Evolutionary conservation across 192 early-diverging fungal genomes (phyloP), one percentile per base, ranked within the genome.

Genomic region (Coemansia sp.): DNA sequence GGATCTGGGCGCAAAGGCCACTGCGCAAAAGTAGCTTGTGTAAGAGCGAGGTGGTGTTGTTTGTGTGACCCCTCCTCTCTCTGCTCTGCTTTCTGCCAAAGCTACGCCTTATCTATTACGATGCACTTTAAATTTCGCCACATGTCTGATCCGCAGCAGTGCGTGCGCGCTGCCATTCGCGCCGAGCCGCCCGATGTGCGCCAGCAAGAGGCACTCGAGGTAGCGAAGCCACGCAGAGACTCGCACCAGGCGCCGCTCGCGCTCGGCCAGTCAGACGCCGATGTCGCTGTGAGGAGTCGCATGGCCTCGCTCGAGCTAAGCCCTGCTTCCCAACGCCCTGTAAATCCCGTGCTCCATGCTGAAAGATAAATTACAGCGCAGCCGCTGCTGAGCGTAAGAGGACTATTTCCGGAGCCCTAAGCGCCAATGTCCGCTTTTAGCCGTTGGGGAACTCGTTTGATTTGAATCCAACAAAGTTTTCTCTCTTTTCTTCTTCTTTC

Each of bases 101-200:
- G 20, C 31, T 22, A 27, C 22, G 10, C 20, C 22, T 47, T 25
- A 22, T 47, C 2, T 47, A 8, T 8, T 47, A 47, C 11, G 20
- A 47, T 47, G 46, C 46, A 47, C 46, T 70, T 70, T 19, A 42
- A 70, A 24, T 70, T 70, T 24, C 60, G 38, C 41, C 68, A 70
- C 22, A 62, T 63, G 54, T 57, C 40, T 15, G 68, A 77, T 43
- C 74, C 74, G 35, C 74, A 77, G 40, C 45, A 36, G 27, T 77
- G 65, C 36, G 74, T 77, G 27, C 51, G 32, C 20, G 74, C 74
- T 12, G 68, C 63, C 46, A 66, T 54, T 19, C 32, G 19, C 11
- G 10, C 47, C 4, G 65, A 66, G 17, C 68, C 47, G 12, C 71
- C 56, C 6, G 65, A 65, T 10, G 67, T 62, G 19, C 19, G 58